phyloP scores from a whole-genome alignment of 768 basidiomycete genomes.

The Amanita inopinata region DNA sequence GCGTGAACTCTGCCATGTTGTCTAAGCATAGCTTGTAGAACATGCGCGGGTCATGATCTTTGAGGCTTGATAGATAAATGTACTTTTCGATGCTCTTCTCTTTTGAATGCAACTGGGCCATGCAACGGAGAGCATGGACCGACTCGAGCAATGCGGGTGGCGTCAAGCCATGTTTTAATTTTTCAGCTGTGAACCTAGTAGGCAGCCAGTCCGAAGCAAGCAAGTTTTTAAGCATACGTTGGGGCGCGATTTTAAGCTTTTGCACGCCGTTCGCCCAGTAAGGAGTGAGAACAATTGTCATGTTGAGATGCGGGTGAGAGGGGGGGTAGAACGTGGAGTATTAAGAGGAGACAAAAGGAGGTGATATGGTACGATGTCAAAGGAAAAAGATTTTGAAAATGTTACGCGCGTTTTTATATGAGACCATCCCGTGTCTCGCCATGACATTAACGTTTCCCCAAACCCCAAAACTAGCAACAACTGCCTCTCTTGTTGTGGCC shows the following conservation, averaged over 20 bases:
- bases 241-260: constrained; percentile 51
- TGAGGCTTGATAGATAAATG: constrained; percentile 71
- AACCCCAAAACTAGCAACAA: constrained; percentile 7
- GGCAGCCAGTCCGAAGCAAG: constrained; percentile 8
- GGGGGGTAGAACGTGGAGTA: background rate
- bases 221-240: constrained; percentile 33
- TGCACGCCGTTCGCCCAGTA: constrained; percentile 65
- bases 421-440: background rate
- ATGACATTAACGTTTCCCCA: background rate
- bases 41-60: constrained; percentile 58
- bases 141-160: constrained; percentile 48
- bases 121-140: constrained; percentile 48
- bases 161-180: constrained; percentile 42
- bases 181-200: constrained; percentile 24
- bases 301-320: constrained; percentile 16
- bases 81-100: constrained; percentile 73
- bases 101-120: constrained; percentile 69
- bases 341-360: constrained; percentile 6
- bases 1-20: constrained; percentile 62
- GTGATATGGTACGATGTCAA: constrained; percentile 2
- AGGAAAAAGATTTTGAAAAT: background rate
- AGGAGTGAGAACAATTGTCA: constrained; percentile 61
- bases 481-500: background rate
- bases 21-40: constrained; percentile 73
- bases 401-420: constrained; percentile 3